Evolutionary conservation across 2,329 filamentous ascomycete genomes (phyloP), one percentile per base, ranked within the genome.

Genomic region (Drechmeria coniospora): DNA sequence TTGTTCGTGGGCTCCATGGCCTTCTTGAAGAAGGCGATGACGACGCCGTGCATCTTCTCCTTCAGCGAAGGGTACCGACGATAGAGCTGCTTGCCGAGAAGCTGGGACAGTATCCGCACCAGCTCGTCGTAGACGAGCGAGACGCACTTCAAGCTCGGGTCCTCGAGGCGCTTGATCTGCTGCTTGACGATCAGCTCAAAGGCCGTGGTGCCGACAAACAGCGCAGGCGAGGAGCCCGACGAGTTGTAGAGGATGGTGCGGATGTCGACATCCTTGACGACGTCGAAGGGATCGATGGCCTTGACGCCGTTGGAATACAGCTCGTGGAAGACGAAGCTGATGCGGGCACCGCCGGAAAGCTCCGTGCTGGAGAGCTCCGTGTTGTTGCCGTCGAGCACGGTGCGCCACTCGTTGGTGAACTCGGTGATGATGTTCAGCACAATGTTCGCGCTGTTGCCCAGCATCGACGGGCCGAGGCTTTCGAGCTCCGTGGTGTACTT

Each of bases 301-400:
- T 95, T 95, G 51, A 98, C 71, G 59, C 90, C 90, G 51, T 95
- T 95, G 32, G 84, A 78, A 59, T 98, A 98, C 11, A 98, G 68
- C 55, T 98, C 90, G 57, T 98, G 90, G 69, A 95, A 98, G 25
- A 98, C 90, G 49, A 98, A 98, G 51, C 84, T 93, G 53, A 98
- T 98, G 71, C 90, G 79, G 29, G 90, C 90, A 61, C 90, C 90
- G 37, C 90, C 90, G 5, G 90, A 95, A 35, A 98, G 67, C 54
- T 98, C 90, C 2, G 80, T 71, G 56, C 83, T 93, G 15, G 90
- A 95, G 4, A 98, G 66, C 54, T 98, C 90, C 37, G 83, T 83
- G 57, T 92, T 95, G 59, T 93, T 93, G 43, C 90, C 90, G 42
- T 98, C 92, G 34, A 98, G 59, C 14, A 98, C 83, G 14, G 86